These are phyloP conservation scores for Eimeria maxima DNA, from an alignment of 169 alveolate species.

Conservation along the genomic window DNA sequence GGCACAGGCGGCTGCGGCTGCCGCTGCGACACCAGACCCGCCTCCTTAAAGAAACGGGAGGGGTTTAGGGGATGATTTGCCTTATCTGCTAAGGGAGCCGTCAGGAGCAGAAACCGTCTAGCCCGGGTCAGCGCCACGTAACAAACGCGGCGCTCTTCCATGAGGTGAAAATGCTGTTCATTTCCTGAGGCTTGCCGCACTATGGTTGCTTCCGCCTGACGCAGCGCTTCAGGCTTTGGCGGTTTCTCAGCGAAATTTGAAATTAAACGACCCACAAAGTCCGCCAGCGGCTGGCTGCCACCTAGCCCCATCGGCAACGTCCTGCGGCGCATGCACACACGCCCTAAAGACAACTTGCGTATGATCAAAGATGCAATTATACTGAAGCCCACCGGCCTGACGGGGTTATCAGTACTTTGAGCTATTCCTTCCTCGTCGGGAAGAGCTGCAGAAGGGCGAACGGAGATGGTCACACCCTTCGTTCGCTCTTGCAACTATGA, in stretches of 20 bases:
- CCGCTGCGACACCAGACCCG: conserved; percentile 30
- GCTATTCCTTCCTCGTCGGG: neutral
- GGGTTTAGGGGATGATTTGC: conserved; percentile 56
- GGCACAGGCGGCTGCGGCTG: conserved; percentile 13
- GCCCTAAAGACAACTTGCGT: neutral
- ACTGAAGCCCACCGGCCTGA: neutral
- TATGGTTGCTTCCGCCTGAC: conserved; percentile 65
- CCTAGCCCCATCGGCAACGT: conserved; percentile 71
- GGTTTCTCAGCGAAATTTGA: conserved; percentile 33
- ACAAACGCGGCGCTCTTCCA: conserved; percentile 80
- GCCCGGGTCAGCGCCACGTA: conserved; percentile 80
- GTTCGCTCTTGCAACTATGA: conserved; percentile 87
- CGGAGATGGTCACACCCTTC: conserved; percentile 51
- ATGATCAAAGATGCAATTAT: neutral
- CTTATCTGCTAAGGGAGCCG: conserved; percentile 71
- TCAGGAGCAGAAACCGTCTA: conserved; percentile 61
- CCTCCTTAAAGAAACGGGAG: conserved; percentile 76
- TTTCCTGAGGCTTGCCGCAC: conserved; percentile 51
- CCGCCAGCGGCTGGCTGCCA: conserved; percentile 76
- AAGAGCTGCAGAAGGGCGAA: neutral
- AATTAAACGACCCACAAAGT: conserved; percentile 51
- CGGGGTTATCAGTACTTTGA: neutral
- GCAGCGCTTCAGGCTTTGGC: conserved; percentile 66
- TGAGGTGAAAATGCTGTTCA: conserved; percentile 72
- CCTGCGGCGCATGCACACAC: conserved; percentile 43